Evolutionary conservation across 148 eudicot genomes (phyloP).

Genomic region (Gaultheria prostrata): DNA sequence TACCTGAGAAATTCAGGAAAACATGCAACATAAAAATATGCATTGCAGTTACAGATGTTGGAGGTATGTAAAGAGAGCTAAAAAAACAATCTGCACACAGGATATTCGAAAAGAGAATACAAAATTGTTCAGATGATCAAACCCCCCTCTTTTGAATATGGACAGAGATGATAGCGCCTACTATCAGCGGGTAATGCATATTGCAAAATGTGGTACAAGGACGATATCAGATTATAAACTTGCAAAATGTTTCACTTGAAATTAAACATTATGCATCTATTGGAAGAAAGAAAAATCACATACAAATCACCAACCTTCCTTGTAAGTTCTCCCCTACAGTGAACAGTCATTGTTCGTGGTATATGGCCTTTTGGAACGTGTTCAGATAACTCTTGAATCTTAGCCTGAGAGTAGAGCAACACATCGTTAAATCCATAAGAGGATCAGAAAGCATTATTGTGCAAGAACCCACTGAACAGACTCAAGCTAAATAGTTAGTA

Average conservation of each 20-base stretch:
- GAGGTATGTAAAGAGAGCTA: neutral
- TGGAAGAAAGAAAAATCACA: neutral
- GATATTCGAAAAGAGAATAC: neutral
- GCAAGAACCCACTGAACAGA: neutral
- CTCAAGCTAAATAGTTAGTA: neutral
- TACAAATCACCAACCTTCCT: slow-evolving; percentile 66
- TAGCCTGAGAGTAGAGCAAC: slow-evolving; percentile 56
- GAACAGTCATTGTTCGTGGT: slow-evolving; percentile 93
- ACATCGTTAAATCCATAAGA: neutral
- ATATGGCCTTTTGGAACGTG: slow-evolving; percentile 99
- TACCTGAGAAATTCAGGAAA: slow-evolving; percentile 43
- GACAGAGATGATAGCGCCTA: neutral
- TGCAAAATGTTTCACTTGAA: neutral
- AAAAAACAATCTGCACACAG: neutral
- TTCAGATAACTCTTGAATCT: slow-evolving; percentile 91
- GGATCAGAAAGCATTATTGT: slow-evolving; percentile 1
- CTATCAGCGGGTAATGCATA: neutral
- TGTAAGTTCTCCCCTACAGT: slow-evolving; percentile 94
- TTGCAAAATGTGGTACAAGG: neutral
- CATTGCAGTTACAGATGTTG: neutral
- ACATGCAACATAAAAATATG: neutral
- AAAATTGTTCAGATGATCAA: neutral
- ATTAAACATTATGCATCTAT: neutral
- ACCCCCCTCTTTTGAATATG: neutral
- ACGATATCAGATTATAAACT: neutral